Evolutionary conservation across 2,329 filamentous ascomycete genomes (phyloP).

Genomic region (Neopestalotiopsis clavispora): DNA sequence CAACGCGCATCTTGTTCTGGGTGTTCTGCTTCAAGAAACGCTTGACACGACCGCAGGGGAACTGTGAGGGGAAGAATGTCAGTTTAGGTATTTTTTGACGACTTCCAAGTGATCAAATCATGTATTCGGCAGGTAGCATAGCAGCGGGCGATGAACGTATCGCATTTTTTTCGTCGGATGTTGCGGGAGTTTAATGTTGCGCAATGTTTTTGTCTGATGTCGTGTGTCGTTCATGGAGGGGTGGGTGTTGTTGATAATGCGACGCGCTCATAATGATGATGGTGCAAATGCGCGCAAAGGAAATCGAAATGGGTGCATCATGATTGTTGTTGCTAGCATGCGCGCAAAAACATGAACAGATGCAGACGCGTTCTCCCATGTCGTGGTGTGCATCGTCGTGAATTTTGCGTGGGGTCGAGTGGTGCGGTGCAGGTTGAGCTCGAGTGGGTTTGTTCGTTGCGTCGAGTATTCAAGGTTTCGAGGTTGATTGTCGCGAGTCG

Average conservation of each 20-base stretch:
- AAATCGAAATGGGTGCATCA: neutral
- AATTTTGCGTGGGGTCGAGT: slow-evolving; percentile 6
- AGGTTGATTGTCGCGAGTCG: neutral
- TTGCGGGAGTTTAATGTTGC: neutral
- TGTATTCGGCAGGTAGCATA: neutral
- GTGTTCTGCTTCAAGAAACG: slow-evolving; percentile 99
- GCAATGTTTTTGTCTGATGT: neutral
- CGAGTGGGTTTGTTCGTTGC: slow-evolving; percentile 15
- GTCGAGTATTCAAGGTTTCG: slow-evolving; percentile 13
- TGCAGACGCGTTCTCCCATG: slow-evolving; percentile 6
- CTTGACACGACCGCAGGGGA: slow-evolving; percentile 99
- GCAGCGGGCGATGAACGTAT: neutral
- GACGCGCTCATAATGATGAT: neutral
- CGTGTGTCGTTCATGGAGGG: neutral
- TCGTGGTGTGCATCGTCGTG: slow-evolving; percentile 16
- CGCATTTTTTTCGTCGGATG: neutral
- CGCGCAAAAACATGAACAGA: neutral
- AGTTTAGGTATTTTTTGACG: neutral
- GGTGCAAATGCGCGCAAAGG: neutral
- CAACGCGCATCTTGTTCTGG: slow-evolving; percentile 99
- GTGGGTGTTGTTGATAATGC: neutral
- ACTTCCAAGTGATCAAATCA: neutral
- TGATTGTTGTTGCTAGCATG: neutral
- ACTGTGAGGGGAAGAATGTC: slow-evolving; percentile 59
- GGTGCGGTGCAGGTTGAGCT: neutral